These are phyloP conservation scores for Metschnikowia gruessii DNA, from an alignment of 805 yeast species.

Conservation along the genomic window DNA sequence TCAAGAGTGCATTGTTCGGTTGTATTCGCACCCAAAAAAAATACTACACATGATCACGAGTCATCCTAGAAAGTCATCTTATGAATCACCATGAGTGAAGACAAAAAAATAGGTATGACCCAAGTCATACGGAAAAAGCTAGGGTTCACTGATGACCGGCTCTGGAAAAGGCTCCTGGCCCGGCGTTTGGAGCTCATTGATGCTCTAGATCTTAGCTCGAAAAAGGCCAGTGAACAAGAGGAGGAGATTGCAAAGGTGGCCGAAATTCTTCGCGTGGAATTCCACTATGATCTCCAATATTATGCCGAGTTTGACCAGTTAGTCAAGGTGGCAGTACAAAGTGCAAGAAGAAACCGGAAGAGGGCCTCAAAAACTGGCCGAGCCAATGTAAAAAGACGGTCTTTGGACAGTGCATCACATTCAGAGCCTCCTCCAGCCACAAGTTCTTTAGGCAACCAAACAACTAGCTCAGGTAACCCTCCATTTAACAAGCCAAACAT, in stretches of 20 bases:
- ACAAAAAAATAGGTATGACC: constrained; percentile 50
- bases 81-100: constrained; percentile 14
- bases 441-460: neutral
- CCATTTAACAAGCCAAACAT: too few relatives aligned
- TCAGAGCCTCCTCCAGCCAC: neutral
- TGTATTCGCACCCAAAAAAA: constrained; percentile 4
- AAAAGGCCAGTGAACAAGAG: constrained; percentile 93
- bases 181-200: constrained; percentile 87
- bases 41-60: constrained; percentile 18
- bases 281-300: constrained; percentile 58
- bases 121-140: constrained; percentile 58
- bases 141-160: constrained; percentile 73
- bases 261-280: constrained; percentile 70
- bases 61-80: constrained; percentile 11
- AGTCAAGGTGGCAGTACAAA: constrained; percentile 91
- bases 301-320: constrained; percentile 79
- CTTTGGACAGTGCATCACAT: constrained; percentile 3
- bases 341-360: constrained; percentile 84
- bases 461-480: neutral
- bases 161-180: constrained; percentile 90
- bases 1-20: constrained; percentile 3
- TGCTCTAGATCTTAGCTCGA: constrained; percentile 55
- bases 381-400: constrained; percentile 13
- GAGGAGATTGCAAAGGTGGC: constrained; percentile 78
- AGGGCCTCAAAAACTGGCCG: constrained; percentile 44